phyloP scores from a whole-genome alignment of 2,329 filamentous ascomycete species.

The Diplodia sapinea region DNA sequence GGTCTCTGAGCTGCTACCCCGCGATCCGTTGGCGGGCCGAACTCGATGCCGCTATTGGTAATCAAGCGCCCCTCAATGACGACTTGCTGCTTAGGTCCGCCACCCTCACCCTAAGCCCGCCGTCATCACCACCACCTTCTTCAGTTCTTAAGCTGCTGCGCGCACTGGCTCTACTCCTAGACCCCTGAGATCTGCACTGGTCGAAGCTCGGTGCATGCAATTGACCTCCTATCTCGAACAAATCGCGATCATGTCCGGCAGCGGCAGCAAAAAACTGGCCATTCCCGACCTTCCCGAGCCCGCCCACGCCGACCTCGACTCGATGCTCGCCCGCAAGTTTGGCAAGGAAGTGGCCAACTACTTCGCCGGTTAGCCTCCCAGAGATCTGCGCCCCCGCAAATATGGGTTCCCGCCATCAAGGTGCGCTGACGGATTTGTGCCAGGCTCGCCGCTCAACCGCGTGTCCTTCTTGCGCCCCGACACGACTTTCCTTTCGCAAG shows the following conservation, averaged over 20 bases:
- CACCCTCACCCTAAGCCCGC: neutral
- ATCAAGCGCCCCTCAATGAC: slow-evolving; percentile 27
- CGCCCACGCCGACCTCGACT: slow-evolving; percentile 64
- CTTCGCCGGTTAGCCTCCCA: slow-evolving; percentile 62
- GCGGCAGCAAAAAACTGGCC: slow-evolving; percentile 35
- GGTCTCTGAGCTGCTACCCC: slow-evolving; percentile 6
- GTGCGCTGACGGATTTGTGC: slow-evolving; percentile 26
- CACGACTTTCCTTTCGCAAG: slow-evolving; percentile 70
- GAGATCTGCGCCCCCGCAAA: too few species aligned
- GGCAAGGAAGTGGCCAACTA: slow-evolving; percentile 83
- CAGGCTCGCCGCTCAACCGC: slow-evolving; percentile 75
- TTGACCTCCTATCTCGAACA: slow-evolving; percentile 32
- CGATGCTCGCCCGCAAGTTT: slow-evolving; percentile 77
- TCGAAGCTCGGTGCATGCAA: slow-evolving; percentile 31
- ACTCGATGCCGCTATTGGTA: slow-evolving; percentile 28
- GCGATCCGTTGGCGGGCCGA: slow-evolving; percentile 21
- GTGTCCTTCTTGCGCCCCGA: slow-evolving; percentile 78
- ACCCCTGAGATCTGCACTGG: slow-evolving; percentile 9
- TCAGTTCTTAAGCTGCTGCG: neutral
- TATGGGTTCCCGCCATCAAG: neutral
- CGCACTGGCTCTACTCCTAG: slow-evolving; percentile 2
- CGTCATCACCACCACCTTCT: neutral
- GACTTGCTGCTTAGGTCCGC: neutral
- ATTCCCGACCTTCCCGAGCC: slow-evolving; percentile 61
- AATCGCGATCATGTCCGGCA: slow-evolving; percentile 28